Conservation (phyloP, 805 yeast genomes). For the Metschnikowia hibisci region DNA sequence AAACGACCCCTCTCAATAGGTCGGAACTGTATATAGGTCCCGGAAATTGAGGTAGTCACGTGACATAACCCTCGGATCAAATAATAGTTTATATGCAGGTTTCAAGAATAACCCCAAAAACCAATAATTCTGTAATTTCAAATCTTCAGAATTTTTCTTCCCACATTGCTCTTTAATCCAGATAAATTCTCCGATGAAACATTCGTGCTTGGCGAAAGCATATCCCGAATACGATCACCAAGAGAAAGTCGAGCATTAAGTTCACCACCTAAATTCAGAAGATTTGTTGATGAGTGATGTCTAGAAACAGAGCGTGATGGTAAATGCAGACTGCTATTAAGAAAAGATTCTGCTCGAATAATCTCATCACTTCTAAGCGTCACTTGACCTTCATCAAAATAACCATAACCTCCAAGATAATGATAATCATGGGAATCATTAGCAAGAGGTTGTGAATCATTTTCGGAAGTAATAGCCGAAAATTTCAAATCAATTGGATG, state of each 20-base stretch:
- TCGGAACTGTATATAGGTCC: too few relatives aligned
- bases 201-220: conserved; percentile 19
- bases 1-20: too few relatives aligned
- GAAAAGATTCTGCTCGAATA: conserved; percentile 27
- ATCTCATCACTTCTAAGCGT: conserved; percentile 47
- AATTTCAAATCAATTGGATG: conserved; percentile 23
- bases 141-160: background rate
- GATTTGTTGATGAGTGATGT: conserved; percentile 30
- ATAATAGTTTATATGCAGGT: too few relatives aligned
- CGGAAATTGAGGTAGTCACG: too few relatives aligned
- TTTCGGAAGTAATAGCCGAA: conserved; percentile 2
- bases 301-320: conserved; percentile 24
- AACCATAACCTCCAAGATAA: conserved; percentile 80
- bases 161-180: background rate
- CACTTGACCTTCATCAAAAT: conserved; percentile 70
- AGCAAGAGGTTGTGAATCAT: background rate
- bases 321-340: conserved; percentile 24
- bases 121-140: too few relatives aligned
- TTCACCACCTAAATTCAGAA: conserved; percentile 18
- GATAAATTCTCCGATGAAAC: background rate
- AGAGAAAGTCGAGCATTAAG: conserved; percentile 30
- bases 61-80: too few relatives aligned
- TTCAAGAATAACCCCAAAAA: too few relatives aligned
- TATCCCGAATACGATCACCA: conserved; percentile 37
- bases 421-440: conserved; percentile 28